phyloP scores from a whole-genome alignment of 2,329 filamentous ascomycete genomes.

The Pseudonectria buxi region DNA sequence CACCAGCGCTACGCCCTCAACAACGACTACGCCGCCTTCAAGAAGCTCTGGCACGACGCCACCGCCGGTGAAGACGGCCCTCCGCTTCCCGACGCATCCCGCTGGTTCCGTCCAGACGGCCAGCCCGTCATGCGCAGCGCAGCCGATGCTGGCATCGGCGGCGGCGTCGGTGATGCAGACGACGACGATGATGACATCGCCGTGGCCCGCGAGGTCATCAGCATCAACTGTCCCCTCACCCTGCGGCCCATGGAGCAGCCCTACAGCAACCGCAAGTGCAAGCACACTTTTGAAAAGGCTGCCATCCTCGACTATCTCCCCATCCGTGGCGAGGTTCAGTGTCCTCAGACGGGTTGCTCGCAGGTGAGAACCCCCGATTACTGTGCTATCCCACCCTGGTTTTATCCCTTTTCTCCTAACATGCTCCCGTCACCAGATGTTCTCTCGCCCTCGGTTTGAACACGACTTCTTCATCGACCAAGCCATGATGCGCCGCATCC shows the following conservation, averaged over 20 bases:
- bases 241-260: conserved; percentile 59
- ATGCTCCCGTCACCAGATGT: conserved; percentile 35
- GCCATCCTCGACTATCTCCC: conserved; percentile 54
- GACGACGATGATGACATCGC: conserved; percentile 63
- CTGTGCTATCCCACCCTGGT: too few species aligned
- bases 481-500: conserved; percentile 50
- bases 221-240: conserved; percentile 64
- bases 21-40: conserved; percentile 56
- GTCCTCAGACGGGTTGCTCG: conserved; percentile 59
- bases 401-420: too few species aligned
- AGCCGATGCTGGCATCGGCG: conserved; percentile 5
- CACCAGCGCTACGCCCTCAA: conserved; percentile 46
- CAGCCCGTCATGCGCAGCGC: conserved; percentile 31
- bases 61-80: conserved; percentile 42
- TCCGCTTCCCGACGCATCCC: conserved; percentile 44
- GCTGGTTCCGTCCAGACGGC: conserved; percentile 46
- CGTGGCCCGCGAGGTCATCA: conserved; percentile 56
- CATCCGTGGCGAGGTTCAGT: conserved; percentile 40
- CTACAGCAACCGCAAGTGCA: conserved; percentile 59
- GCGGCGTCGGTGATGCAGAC: conserved; percentile 30
- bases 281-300: conserved; percentile 63
- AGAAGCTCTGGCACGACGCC: conserved; percentile 50
- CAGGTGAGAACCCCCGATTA: conserved; percentile 44
- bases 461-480: conserved; percentile 51
- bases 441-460: conserved; percentile 32